Base-by-base conservation (phyloP, 2,329 filamentous ascomycete species). In the Beauveria pseudobassiana region DNA sequence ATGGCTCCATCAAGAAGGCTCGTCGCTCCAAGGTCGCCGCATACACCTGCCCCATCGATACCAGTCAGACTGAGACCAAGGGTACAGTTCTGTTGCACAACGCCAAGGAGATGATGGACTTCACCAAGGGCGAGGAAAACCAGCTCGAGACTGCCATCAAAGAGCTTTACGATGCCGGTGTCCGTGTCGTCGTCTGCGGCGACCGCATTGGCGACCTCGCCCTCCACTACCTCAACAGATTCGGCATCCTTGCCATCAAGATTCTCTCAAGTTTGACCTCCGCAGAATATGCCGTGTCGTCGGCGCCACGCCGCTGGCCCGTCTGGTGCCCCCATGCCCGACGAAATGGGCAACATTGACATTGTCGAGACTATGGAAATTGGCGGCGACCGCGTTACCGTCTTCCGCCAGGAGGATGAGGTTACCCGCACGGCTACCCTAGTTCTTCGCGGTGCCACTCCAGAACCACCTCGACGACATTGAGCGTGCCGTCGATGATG, bases 401-500 rank as follows among this genome's bases (percentile, higher is more conserved):
- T 99, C 63, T 99, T 99, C 85, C 85, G 96, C 70, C 95, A 99
- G 82, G 95, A 99, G 75, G 87, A 91, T 71, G 91, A 96, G 69
- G 84, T 87, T 61, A 98, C 96, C 56, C 86, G 93, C 70, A 99
- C 95, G 57, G 91, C 96, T 22, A 99, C 95, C 8, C 84, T 99
- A 54, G 93, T 99, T 59, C 86, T 99, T 64, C 87, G 95, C 66
- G 95, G 96, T 55, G 95, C 95, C 22, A 99, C 95, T n/a, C 5
- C 93, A 98, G 77, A 99, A 99, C 80, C 91, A 98, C 75, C 86
- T 99, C 26, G 95, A 99, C 71, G 95, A 99, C 69, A 85, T 99
- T 42, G 95, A 99, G 82, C 88, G 95, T 66, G 95, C 95, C 56
- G 93, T 99, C 62, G 95, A 99, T 70, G 95, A 99, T 68, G 95